Evolutionary conservation across 148 eudicot genomes (phyloP), one percentile per base, ranked within the genome.

Genomic region (Limonium bicolor): DNA sequence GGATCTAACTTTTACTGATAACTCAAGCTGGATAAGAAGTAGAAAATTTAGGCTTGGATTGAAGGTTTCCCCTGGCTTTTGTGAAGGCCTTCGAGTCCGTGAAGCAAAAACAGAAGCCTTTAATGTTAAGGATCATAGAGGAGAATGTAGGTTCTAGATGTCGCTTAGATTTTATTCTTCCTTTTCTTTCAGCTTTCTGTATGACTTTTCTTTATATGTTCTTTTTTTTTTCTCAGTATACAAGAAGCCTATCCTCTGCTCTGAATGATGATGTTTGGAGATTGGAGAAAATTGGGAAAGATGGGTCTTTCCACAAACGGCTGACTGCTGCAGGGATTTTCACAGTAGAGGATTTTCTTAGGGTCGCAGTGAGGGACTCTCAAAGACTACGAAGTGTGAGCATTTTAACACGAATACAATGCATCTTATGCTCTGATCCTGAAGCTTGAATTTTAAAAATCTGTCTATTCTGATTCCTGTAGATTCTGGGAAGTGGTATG

Each of bases 401-500:
- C 66, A 42, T n/a, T 43, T 41, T 23, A 14, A 43, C 48, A 18
- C 16, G 24, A 25, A 5, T 4, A 19, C 7, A 16, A n/a, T 22
- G n/a, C 14, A 34, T 19, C 15, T 15, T 27, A 40, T 36, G 20
- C 13, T 54, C 32, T 43, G 14, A 17, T n/a, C 33, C 26, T 34
- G 9, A 13, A 7, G 18, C 27, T 15, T 51, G 45, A 51, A 22
- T 34, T 46, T 46, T n/a, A n/a, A n/a, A n/a, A n/a, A n/a, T n/a
- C n/a, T n/a, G n/a, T n/a, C n/a, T 9, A 21, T 48, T 35, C 10
- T 18, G 4, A 30, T 6, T 54, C 25, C 45, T 37, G 47, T 65
- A 87, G 96, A 87, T 61, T 50, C 94, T 87, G 45, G 96, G 96
- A 49, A 87, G 96, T 67, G 96, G 96, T 20, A 87, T 87, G 96